Conservation (phyloP, 1,139 yeast species). For the Sugiyamaella japonica region DNA sequence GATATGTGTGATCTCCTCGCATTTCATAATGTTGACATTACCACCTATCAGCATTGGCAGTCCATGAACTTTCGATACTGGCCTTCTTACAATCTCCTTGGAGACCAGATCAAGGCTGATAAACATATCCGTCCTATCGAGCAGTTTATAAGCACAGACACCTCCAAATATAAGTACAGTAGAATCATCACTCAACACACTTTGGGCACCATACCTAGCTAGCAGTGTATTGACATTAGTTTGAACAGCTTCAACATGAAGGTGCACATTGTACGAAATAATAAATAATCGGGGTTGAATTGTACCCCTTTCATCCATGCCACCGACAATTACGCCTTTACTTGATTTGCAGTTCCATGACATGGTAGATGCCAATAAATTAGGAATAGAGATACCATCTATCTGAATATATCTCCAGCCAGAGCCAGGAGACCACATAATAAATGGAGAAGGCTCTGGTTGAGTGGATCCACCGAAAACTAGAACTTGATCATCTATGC, state of each 20-base stretch:
- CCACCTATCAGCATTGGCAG: conserved; percentile 66
- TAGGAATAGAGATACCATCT: conserved; percentile 3
- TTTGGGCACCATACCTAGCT: conserved; percentile 52
- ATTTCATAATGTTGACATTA: conserved; percentile 37
- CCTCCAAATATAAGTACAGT: conserved; percentile 61
- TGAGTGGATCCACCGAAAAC: conserved; percentile 54
- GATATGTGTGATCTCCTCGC: conserved; percentile 30
- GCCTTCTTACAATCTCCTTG: conserved; percentile 25
- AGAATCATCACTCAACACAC: conserved; percentile 28
- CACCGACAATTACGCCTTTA: conserved; percentile 57
- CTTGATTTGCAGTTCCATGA: conserved; percentile 38
- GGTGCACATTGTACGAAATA: conserved; percentile 20
- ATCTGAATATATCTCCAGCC: conserved; percentile 29
- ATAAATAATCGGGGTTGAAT: conserved; percentile 43
- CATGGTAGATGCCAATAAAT: conserved; percentile 36
- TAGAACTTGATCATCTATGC: conserved; percentile 43
- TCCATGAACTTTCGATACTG: background rate
- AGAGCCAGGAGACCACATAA: conserved; percentile 26
- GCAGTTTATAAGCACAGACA: conserved; percentile 47
- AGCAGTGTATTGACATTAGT: conserved; percentile 33
- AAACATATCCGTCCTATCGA: conserved; percentile 44
- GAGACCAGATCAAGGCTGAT: conserved; percentile 41
- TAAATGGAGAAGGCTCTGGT: conserved; percentile 32
- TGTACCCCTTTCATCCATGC: conserved; percentile 45
- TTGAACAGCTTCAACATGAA: conserved; percentile 20